Conservation (phyloP, 208 protist species). For the Zelonia costaricensis region DNA sequence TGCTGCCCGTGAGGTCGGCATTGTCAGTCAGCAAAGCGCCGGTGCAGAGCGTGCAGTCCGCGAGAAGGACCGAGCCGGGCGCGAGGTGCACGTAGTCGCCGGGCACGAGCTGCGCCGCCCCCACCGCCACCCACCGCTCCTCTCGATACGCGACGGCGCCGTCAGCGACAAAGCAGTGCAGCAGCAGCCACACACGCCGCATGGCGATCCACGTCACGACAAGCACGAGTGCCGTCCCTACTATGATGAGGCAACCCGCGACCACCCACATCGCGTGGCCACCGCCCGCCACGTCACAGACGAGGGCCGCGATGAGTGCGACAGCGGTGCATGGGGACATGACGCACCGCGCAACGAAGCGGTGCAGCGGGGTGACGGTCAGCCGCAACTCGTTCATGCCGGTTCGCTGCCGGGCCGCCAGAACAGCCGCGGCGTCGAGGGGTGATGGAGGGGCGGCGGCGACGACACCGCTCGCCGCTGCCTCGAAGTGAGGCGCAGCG, state of each 20-base stretch:
- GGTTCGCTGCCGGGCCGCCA: conserved; percentile 2
- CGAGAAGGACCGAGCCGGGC: conserved; percentile 83
- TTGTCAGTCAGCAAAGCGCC: conserved; percentile 76
- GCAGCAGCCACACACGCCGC: conserved; percentile 7
- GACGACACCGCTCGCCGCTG: too few relatives aligned
- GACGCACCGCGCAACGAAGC: not conserved
- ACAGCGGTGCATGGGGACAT: conserved; percentile 2
- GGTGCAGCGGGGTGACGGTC: not conserved
- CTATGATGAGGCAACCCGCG: not conserved
- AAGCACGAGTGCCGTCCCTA: too few relatives aligned
- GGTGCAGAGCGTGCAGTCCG: conserved; percentile 78
- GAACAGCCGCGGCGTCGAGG: conserved; percentile 19
- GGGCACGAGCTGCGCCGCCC: conserved; percentile 73
- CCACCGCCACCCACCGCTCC: conserved; percentile 61
- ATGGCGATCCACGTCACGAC: conserved; percentile 1
- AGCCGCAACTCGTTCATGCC: conserved; percentile 14
- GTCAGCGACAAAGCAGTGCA: conserved; percentile 1
- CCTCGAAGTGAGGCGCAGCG: too few relatives aligned
- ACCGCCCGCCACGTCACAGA: not conserved
- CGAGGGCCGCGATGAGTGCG: not conserved
- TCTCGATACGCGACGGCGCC: conserved; percentile 70
- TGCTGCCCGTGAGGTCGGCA: conserved; percentile 91
- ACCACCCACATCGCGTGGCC: not conserved
- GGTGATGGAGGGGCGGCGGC: not conserved
- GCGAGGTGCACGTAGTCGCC: conserved; percentile 89